Percentiles rank a stretch among this genome's conserved stretches.
These are phyloP conservation scores for Lathyrus sativus DNA, from an alignment of 306 rosid species.

Conservation along the genomic window DNA sequence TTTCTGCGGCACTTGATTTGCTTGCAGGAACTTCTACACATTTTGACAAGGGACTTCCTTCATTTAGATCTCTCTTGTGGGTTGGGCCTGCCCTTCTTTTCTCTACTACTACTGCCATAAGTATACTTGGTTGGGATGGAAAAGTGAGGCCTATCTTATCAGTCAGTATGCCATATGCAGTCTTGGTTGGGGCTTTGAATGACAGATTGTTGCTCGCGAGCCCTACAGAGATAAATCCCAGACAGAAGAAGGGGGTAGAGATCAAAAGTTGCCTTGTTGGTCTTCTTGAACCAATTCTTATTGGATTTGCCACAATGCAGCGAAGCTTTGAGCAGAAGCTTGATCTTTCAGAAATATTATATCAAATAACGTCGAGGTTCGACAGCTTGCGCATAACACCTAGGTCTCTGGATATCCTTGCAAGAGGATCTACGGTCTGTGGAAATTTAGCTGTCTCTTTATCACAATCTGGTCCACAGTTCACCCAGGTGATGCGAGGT, in stretches of 20 bases:
- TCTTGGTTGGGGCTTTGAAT: slow-evolving; percentile 81
- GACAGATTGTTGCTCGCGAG: slow-evolving; percentile 86
- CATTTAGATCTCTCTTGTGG: slow-evolving; percentile 91
- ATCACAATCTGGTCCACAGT: slow-evolving; percentile 95
- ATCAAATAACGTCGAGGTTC: slow-evolving; percentile 96
- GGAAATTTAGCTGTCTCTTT: slow-evolving; percentile 96
- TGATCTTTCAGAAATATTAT: slow-evolving; percentile 85
- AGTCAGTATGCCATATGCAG: slow-evolving; percentile 83
- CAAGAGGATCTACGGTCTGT: slow-evolving; percentile 95
- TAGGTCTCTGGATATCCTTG: slow-evolving; percentile 88
- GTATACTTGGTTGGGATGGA: slow-evolving; percentile 97
- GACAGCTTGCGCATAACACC: slow-evolving; percentile 98
- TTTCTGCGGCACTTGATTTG: slow-evolving; percentile 76
- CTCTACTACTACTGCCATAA: slow-evolving; percentile 82
- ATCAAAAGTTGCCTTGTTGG: slow-evolving; percentile 98
- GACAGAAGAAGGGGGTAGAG: slow-evolving; percentile 88
- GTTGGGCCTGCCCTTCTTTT: slow-evolving; percentile 96
- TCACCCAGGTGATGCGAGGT: slow-evolving; percentile 98
- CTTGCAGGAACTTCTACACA: slow-evolving; percentile 75
- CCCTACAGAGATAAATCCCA: slow-evolving; percentile 89
- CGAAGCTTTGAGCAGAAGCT: slow-evolving; percentile 94
- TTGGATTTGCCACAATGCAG: slow-evolving; percentile 98
- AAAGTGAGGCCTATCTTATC: slow-evolving; percentile 88
- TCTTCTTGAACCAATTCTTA: slow-evolving; percentile 94
- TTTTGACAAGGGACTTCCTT: slow-evolving; percentile 86